phyloP scores from a whole-genome alignment of 345 rosid species.

The Brassica incana region DNA sequence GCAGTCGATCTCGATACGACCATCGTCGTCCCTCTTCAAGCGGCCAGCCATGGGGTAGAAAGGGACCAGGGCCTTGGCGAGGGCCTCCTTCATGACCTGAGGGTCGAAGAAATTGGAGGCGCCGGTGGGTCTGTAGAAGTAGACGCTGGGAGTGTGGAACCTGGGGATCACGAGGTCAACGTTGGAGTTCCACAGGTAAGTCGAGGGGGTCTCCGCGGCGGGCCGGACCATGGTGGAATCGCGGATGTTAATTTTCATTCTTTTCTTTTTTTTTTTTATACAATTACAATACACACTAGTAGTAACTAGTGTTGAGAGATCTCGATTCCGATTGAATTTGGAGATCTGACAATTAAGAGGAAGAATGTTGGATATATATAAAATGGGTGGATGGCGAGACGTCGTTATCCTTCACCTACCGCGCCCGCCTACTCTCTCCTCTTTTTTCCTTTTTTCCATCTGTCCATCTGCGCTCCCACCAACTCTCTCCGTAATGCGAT shows the following conservation, averaged over 20 bases:
- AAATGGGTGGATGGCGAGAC: conserved; percentile 2
- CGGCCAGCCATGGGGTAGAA: conserved; percentile 98
- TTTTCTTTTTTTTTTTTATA: background rate
- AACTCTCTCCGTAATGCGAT: conserved; percentile 17
- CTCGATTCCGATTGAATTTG: background rate
- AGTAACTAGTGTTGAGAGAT: background rate
- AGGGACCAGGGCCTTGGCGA: conserved; percentile 72
- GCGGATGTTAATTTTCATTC: conserved; percentile 64
- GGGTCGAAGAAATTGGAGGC: conserved; percentile 68
- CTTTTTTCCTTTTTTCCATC: background rate
- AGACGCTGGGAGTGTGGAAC: conserved; percentile 92
- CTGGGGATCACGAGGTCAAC: conserved; percentile 88
- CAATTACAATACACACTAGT: background rate
- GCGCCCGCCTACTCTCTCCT: conserved; percentile 28
- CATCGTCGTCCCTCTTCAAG: conserved; percentile 64
- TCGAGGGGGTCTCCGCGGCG: conserved; percentile 59
- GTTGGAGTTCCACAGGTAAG: conserved; percentile 78
- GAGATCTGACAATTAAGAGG: background rate
- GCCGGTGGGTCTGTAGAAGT: conserved; percentile 77
- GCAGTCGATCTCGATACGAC: conserved; percentile 92
- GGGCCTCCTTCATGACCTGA: conserved; percentile 58
- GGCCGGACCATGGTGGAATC: conserved; percentile 78
- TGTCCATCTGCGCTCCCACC: conserved; percentile 22
- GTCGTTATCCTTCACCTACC: conserved; percentile 42
- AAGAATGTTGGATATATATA: conserved; percentile 3